phyloP scores from a whole-genome alignment of 192 early-diverging fungal species.

The Podila epicladia region DNA sequence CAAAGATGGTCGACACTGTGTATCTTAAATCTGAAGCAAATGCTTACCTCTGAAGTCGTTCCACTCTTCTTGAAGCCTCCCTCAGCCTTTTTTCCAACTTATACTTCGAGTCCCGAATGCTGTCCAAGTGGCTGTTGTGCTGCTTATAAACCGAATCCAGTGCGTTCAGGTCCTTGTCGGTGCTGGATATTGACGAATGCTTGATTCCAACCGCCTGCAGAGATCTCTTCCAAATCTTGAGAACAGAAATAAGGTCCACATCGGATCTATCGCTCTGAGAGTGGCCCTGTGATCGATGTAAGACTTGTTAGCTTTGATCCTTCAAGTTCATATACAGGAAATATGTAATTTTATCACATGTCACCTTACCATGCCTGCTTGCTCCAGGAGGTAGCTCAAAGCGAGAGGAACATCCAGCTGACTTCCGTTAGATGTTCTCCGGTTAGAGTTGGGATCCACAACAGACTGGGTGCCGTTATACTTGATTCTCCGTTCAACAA shows the following conservation, averaged over 20 bases:
- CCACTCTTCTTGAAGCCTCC: slow-evolving; percentile 16
- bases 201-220: slow-evolving; percentile 8
- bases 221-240: slow-evolving; percentile 19
- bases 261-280: background rate
- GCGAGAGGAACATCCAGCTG: slow-evolving; percentile 2
- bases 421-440: background rate
- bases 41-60: slow-evolving; percentile 16
- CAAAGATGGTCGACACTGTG: background rate
- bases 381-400: background rate
- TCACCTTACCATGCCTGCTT: background rate
- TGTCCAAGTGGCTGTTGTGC: slow-evolving; percentile 3
- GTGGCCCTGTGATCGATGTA: background rate
- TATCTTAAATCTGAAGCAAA: too few relatives aligned
- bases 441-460: background rate
- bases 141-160: background rate
- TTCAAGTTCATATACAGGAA: background rate
- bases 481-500: slow-evolving; percentile 10
- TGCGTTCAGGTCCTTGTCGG: background rate
- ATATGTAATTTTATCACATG: too few relatives aligned
- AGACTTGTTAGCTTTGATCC: background rate
- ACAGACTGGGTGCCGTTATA: slow-evolving; percentile 4
- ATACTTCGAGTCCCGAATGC: slow-evolving; percentile 6
- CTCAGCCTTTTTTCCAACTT: slow-evolving; percentile 8
- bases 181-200: too few relatives aligned
- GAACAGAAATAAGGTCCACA: slow-evolving; percentile 5